Percentiles rank a stretch among this genome's conserved stretches.
These are phyloP conservation scores for Domatiomyces globalis DNA, from an alignment of 2,329 filamentous ascomycete genomes.

Conservation along the genomic window DNA sequence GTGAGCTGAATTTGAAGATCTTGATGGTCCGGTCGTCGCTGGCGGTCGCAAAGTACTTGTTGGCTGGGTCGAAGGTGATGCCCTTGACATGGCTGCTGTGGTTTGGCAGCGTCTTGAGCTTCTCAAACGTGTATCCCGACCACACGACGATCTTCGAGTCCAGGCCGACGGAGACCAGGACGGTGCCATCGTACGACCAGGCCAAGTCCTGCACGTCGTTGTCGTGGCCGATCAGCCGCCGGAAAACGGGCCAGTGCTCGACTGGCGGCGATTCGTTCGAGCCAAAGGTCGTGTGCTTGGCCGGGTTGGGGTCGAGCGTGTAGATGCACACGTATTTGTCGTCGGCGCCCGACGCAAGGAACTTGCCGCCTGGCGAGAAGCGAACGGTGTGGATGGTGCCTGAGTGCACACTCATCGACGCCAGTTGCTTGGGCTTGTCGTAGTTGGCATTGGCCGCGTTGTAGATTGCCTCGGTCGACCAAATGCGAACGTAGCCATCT, in stretches of 20 bases:
- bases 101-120: constrained; percentile 80
- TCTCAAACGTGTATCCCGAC: constrained; percentile 97
- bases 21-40: constrained; percentile 95
- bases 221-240: constrained; percentile 86
- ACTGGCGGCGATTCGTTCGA: constrained; percentile 81
- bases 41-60: constrained; percentile 97
- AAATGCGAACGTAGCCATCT: constrained; percentile 95
- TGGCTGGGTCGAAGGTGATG: constrained; percentile 94
- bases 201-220: constrained; percentile 97
- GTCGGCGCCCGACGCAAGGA: constrained; percentile 90
- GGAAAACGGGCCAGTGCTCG: constrained; percentile 95
- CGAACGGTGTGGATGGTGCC: constrained; percentile 94
- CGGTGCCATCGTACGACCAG: constrained; percentile 92
- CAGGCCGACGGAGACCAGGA: constrained; percentile 86
- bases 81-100: constrained; percentile 98
- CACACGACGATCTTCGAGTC: constrained; percentile 98
- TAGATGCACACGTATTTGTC: constrained; percentile 99
- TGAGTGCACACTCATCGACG: constrained; percentile 95
- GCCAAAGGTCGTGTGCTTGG: constrained; percentile 65
- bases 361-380: constrained; percentile 89
- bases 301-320: constrained; percentile 68
- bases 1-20: constrained; percentile 87
- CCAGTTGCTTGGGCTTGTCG: constrained; percentile 76
- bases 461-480: constrained; percentile 90
- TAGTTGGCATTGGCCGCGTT: constrained; percentile 59